These are phyloP conservation scores for Microdochium trichocladiopsis DNA, from an alignment of 2,329 filamentous ascomycete genomes.

Conservation along the genomic window DNA sequence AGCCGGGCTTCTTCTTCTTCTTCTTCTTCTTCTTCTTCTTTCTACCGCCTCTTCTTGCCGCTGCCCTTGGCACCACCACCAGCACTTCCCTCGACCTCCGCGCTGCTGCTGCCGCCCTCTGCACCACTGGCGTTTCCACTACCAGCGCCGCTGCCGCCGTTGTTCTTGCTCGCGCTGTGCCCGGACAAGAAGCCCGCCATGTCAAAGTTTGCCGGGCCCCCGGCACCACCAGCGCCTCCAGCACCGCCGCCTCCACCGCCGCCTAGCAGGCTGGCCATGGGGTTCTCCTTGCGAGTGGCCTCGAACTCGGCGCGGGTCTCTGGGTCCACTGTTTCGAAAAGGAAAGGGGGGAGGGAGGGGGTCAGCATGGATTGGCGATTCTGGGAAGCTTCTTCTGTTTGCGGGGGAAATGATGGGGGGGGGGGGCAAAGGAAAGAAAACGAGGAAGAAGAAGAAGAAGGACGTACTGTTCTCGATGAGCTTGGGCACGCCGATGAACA, in stretches of 20 bases:
- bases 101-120: conserved; percentile 10
- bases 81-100: conserved; percentile 5
- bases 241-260: conserved; percentile 30
- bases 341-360: neutral
- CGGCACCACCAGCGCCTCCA: conserved; percentile 31
- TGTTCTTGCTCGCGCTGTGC: conserved; percentile 33
- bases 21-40: too few relatives aligned
- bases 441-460: conserved; percentile 19
- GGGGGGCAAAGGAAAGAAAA: neutral
- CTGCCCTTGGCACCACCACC: neutral
- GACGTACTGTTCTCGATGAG: conserved; percentile 92
- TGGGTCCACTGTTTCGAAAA: conserved; percentile 70
- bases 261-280: conserved; percentile 51
- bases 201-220: conserved; percentile 48
- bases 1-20: too few relatives aligned
- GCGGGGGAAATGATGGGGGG: neutral
- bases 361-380: neutral
- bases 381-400: too few relatives aligned
- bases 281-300: conserved; percentile 73
- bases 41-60: neutral
- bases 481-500: conserved; percentile 92
- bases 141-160: conserved; percentile 13
- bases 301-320: conserved; percentile 91
- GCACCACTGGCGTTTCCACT: conserved; percentile 1
- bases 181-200: conserved; percentile 59